Conservation (phyloP, 1,284 basidiomycete species). For the Trichosporon sp. region DNA sequence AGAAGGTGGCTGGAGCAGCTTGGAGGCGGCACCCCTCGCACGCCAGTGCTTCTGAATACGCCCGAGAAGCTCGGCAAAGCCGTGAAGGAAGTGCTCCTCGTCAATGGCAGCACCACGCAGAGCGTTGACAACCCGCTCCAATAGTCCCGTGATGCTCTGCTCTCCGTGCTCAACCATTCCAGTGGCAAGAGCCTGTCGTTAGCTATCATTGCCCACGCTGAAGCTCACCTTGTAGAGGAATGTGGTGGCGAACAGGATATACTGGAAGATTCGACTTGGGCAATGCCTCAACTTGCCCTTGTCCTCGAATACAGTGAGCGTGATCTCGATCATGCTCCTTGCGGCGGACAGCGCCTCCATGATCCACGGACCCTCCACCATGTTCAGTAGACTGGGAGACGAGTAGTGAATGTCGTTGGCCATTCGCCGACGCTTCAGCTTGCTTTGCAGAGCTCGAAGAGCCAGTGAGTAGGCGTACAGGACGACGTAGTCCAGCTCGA, state of each 20-base stretch:
- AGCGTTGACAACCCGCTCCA: conserved; percentile 24
- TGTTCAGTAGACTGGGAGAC: conserved; percentile 27
- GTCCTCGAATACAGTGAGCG: conserved; percentile 26
- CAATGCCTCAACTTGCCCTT: conserved; percentile 23
- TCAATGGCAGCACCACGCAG: conserved; percentile 27
- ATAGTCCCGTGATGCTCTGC: conserved; percentile 19
- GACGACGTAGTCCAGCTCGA: conserved; percentile 30
- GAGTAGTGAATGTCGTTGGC: conserved; percentile 27
- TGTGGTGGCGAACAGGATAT: conserved; percentile 30
- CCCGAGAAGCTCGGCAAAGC: conserved; percentile 26
- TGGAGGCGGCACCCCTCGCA: neutral
- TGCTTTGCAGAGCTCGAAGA: conserved; percentile 26
- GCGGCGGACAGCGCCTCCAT: conserved; percentile 29
- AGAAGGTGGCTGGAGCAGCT: neutral
- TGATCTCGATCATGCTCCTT: conserved; percentile 26
- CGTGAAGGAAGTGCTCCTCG: conserved; percentile 28
- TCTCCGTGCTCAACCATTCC: conserved; percentile 31
- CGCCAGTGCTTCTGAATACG: conserved; percentile 31
- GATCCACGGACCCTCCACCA: conserved; percentile 31
- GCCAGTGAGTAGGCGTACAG: conserved; percentile 30
- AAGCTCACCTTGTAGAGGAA: conserved; percentile 31
- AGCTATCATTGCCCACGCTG: neutral
- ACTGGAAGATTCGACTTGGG: conserved; percentile 29
- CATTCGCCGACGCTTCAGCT: conserved; percentile 22
- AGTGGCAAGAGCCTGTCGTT: conserved; percentile 24